Evolutionary conservation across 768 basidiomycete species (phyloP).

Genomic region (Collybia sordida): DNA sequence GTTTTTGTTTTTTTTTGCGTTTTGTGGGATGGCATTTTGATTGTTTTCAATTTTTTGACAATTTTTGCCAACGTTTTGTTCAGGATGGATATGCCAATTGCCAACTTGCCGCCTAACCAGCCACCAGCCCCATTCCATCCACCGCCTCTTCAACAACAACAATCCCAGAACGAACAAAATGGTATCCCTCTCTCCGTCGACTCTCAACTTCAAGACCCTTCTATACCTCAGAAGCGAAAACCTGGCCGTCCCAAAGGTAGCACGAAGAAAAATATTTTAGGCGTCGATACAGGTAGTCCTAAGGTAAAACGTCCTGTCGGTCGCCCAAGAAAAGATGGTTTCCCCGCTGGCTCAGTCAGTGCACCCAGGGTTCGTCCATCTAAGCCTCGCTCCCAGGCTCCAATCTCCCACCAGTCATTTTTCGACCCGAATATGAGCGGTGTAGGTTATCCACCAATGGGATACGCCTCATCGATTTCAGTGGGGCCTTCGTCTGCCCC

Average conservation of each 20-base stretch:
- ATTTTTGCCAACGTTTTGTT: neutral
- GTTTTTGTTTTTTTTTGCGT: no score
- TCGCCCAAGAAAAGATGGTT: slow-evolving; percentile 77
- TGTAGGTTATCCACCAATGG: slow-evolving; percentile 2
- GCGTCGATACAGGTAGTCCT: slow-evolving; percentile 31
- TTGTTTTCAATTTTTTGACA: no score
- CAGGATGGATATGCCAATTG: slow-evolving; percentile 1
- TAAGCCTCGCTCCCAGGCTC: slow-evolving; percentile 7
- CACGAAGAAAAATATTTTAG: slow-evolving; percentile 61
- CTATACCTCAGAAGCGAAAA: slow-evolving; percentile 48
- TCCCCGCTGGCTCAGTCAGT: slow-evolving; percentile 75
- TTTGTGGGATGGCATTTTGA: no score
- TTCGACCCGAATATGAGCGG: slow-evolving; percentile 3
- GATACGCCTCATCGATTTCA: neutral
- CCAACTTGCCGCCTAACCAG: neutral
- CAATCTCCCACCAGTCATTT: neutral
- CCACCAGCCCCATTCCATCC: neutral
- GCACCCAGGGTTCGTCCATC: slow-evolving; percentile 27
- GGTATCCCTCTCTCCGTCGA: no score
- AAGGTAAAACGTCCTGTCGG: slow-evolving; percentile 80
- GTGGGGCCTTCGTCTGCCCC: slow-evolving; percentile 16
- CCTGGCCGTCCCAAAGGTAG: slow-evolving; percentile 81
- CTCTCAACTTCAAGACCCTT: no score
- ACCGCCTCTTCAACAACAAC: neutral
- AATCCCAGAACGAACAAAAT: no score